Percentiles rank a stretch among this genome's conserved stretches.
Conservation (phyloP, 176 grass and related monocot species). For the Microstegium vimineum region DNA sequence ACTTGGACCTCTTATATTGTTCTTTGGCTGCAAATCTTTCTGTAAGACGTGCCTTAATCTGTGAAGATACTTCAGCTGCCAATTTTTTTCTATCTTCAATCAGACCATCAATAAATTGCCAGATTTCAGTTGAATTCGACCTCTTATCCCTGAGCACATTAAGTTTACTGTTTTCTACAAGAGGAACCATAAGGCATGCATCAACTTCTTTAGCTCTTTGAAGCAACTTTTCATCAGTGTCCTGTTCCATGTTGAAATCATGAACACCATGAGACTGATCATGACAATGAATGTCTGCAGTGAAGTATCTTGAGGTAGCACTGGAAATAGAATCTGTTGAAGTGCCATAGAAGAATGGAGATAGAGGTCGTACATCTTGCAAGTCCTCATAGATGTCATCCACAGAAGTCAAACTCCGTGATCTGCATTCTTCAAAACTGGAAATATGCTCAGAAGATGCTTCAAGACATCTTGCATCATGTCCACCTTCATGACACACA, state of each 20-base stretch:
- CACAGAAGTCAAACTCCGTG: slow-evolving; percentile 38
- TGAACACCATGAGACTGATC: neutral
- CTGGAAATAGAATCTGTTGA: slow-evolving; percentile 7
- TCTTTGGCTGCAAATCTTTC: slow-evolving; percentile 64
- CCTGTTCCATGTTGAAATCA: slow-evolving; percentile 33
- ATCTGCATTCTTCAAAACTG: slow-evolving; percentile 21
- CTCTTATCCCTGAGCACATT: slow-evolving; percentile 28
- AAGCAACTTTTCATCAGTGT: slow-evolving; percentile 62
- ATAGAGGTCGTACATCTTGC: slow-evolving; percentile 20
- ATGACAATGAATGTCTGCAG: neutral
- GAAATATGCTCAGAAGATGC: slow-evolving; percentile 23
- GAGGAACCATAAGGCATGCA: slow-evolving; percentile 22
- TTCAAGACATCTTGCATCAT: slow-evolving; percentile 13
- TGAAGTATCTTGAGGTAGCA: slow-evolving; percentile 8
- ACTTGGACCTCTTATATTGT: slow-evolving; percentile 39
- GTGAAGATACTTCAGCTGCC: slow-evolving; percentile 49
- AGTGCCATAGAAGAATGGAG: slow-evolving; percentile 6
- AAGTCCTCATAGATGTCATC: slow-evolving; percentile 68
- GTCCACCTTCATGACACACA: neutral
- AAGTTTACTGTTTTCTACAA: slow-evolving; percentile 33
- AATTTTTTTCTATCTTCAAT: slow-evolving; percentile 59
- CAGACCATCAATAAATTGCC: slow-evolving; percentile 43
- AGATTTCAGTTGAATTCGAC: slow-evolving; percentile 29
- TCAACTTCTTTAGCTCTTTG: slow-evolving; percentile 53
- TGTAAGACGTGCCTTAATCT: slow-evolving; percentile 60